Percentiles rank a stretch among this genome's conserved stretches.
phyloP scores from a whole-genome alignment of 371 early-diverging fungal genomes.

The Rhizopus stolonifer region DNA sequence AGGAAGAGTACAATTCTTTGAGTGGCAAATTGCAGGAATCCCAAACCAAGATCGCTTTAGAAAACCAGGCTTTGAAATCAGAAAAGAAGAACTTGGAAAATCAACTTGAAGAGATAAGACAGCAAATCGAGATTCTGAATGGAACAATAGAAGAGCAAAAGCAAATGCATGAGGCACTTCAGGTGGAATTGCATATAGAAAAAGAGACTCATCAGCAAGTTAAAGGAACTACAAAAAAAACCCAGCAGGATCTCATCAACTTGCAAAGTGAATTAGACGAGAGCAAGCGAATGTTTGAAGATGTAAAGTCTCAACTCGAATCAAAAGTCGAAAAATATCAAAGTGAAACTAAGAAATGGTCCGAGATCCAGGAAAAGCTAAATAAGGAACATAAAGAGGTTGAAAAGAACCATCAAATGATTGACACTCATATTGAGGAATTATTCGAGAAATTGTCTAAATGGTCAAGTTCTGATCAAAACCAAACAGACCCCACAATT shows the following conservation, averaged over 20 bases:
- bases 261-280: slow-evolving; percentile 1
- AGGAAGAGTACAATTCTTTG: slow-evolving; percentile 16
- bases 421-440: neutral
- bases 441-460: neutral
- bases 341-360: neutral
- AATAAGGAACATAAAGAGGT: slow-evolving; percentile 1
- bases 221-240: slow-evolving; percentile 5
- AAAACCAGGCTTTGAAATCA: slow-evolving; percentile 16
- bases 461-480: neutral
- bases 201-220: neutral
- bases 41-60: slow-evolving; percentile 18
- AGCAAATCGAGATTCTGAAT: slow-evolving; percentile 6
- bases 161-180: slow-evolving; percentile 17
- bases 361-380: slow-evolving; percentile 1
- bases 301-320: slow-evolving; percentile 5
- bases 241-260: slow-evolving; percentile 11
- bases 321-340: neutral
- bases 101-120: neutral
- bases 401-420: neutral
- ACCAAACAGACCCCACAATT: neutral
- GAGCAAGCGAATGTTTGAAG: neutral
- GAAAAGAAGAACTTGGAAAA: slow-evolving; percentile 10
- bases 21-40: slow-evolving; percentile 24
- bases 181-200: slow-evolving; percentile 18
- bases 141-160: slow-evolving; percentile 26